Evolutionary conservation across 2,329 filamentous ascomycete species (phyloP).

Genomic region (Diaporthe ampelina): DNA sequence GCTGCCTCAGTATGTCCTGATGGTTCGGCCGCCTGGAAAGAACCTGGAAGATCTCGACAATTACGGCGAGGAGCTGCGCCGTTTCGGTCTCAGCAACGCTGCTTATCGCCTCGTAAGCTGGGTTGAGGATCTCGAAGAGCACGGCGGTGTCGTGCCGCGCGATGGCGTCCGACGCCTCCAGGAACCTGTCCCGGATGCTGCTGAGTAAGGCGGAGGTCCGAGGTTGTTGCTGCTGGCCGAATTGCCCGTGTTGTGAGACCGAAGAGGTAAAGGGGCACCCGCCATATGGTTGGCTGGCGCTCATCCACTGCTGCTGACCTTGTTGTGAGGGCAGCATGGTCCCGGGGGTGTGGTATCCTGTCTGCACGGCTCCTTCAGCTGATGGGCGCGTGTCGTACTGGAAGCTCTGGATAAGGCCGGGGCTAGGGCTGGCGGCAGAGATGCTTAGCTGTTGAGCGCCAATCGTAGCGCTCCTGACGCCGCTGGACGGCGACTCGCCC

Average conservation of each 20-base stretch:
- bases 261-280: not conserved
- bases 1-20: constrained; percentile 21
- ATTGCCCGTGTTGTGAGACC: not conserved
- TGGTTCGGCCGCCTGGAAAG: not conserved
- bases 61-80: not conserved
- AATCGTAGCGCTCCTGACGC: not conserved
- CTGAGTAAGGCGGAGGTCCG: not conserved
- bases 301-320: not conserved
- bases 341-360: not conserved
- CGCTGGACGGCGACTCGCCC: not conserved
- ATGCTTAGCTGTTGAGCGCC: not conserved
- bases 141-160: not conserved
- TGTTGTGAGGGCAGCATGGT: not conserved
- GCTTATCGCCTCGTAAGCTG: constrained; percentile 21
- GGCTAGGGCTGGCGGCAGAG: not conserved
- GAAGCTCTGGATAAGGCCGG: not conserved
- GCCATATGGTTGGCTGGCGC: not conserved
- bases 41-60: not conserved
- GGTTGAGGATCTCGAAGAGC: constrained; percentile 26
- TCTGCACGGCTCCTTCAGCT: not conserved
- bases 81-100: not conserved
- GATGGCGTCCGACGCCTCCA: not conserved
- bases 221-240: not conserved
- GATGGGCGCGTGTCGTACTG: not conserved
- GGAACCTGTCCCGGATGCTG: constrained; percentile 12